phyloP scores from a whole-genome alignment of 495 filamentous ascomycete genomes.

The Neurospora tetrasperma region DNA sequence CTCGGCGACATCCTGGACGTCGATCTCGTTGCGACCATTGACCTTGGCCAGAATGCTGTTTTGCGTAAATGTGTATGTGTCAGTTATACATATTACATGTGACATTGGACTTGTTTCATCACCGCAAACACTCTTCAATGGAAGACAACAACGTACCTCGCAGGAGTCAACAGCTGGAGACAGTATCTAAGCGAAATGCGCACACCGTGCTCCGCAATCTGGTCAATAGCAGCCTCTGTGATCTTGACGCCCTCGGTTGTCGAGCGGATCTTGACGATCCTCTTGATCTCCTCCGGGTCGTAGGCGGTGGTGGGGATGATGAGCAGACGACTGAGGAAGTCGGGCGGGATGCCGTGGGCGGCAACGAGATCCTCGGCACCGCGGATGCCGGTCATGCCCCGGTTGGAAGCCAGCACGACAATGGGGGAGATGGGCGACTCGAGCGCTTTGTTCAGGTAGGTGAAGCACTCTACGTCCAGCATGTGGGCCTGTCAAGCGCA shows the following conservation, averaged over 20 bases:
- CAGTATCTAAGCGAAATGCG: slow-evolving; percentile 86
- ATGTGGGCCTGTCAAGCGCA: slow-evolving; percentile 78
- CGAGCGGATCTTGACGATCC: slow-evolving; percentile 74
- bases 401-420: slow-evolving; percentile 94
- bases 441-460: slow-evolving; percentile 92
- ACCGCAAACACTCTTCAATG: neutral
- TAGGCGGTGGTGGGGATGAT: slow-evolving; percentile 92
- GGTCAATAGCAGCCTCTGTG: slow-evolving; percentile 71
- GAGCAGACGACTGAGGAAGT: slow-evolving; percentile 83
- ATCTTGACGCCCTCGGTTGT: slow-evolving; percentile 72
- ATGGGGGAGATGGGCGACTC: slow-evolving; percentile 90
- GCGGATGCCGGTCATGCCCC: slow-evolving; percentile 80
- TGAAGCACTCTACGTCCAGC: slow-evolving; percentile 98
- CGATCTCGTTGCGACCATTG: slow-evolving; percentile 65
- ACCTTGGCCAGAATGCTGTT: slow-evolving; percentile 45
- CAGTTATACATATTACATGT: neutral
- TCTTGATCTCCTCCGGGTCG: slow-evolving; percentile 72
- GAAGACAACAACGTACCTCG: slow-evolving; percentile 35
- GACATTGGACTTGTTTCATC: neutral
- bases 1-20: slow-evolving; percentile 74
- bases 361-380: slow-evolving; percentile 74
- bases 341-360: slow-evolving; percentile 86
- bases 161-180: slow-evolving; percentile 82
- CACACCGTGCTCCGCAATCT: slow-evolving; percentile 73
- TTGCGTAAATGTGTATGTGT: slow-evolving; percentile 9